A percentile compares a stretch with the other conserved stretches of the same genome.
Evolutionary conservation across 2,329 filamentous ascomycete species (phyloP).

Genomic region (Ploettnerulaceae sp.): DNA sequence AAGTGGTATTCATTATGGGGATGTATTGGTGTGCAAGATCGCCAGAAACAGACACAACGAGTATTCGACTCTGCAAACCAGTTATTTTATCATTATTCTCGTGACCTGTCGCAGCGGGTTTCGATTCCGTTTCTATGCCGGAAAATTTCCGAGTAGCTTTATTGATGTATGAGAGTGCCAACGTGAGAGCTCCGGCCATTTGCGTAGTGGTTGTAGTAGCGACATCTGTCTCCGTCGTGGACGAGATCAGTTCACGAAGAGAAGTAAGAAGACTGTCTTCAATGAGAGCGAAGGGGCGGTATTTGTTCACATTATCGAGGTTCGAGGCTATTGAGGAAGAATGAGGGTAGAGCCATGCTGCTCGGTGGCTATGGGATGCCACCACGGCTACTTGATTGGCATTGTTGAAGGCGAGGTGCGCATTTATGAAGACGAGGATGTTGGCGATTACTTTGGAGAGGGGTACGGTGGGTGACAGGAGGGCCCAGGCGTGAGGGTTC

Average conservation of each 20-base stretch:
- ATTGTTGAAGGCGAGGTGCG: conserved; percentile 90
- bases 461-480: conserved; percentile 68
- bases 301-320: conserved; percentile 68
- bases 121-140: conserved; percentile 33
- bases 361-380: conserved; percentile 80
- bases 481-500: conserved; percentile 89
- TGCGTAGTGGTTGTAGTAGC: conserved; percentile 71
- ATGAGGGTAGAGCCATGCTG: conserved; percentile 82
- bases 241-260: conserved; percentile 65
- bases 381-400: conserved; percentile 89
- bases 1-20: conserved; percentile 96
- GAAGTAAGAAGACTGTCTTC: conserved; percentile 75
- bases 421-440: conserved; percentile 93
- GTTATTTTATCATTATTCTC: conserved; percentile 33
- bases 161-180: conserved; percentile 87
- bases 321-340: conserved; percentile 34
- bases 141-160: conserved; percentile 46
- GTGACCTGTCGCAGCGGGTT: conserved; percentile 21
- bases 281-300: conserved; percentile 83
- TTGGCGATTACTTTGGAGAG: conserved; percentile 81
- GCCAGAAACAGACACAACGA: conserved; percentile 83
- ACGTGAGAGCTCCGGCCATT: conserved; percentile 83
- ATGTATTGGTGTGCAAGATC: conserved; percentile 90
- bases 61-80: conserved; percentile 71
- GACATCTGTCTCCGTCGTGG: conserved; percentile 62